Percentiles rank a stretch among this genome's conserved stretches.
Evolutionary conservation across 2,329 filamentous ascomycete genomes (phyloP).

Genomic region (Paradendryphiella salina): DNA sequence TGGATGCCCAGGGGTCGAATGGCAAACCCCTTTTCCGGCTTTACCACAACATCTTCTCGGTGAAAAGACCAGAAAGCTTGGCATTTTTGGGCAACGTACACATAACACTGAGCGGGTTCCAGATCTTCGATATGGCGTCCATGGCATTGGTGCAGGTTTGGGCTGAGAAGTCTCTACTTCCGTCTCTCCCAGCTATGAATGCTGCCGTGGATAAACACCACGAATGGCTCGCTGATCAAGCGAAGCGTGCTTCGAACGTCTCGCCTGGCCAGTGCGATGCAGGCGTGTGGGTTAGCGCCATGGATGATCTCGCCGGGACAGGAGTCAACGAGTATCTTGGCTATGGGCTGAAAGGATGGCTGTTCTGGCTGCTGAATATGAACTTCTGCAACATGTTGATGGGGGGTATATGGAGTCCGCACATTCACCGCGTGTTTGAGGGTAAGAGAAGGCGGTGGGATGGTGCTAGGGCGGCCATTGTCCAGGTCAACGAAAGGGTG

Average conservation of each 20-base stretch:
- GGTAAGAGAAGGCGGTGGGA: constrained; percentile 48
- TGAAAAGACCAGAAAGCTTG: constrained; percentile 50
- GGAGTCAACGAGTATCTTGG: constrained; percentile 49
- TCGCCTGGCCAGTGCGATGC: constrained; percentile 23
- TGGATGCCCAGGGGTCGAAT: constrained; percentile 25
- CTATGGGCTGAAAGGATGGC: constrained; percentile 49
- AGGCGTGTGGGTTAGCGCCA: constrained; percentile 46
- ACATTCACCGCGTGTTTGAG: constrained; percentile 50
- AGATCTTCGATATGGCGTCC: constrained; percentile 47
- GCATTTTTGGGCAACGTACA: constrained; percentile 48
- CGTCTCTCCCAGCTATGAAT: constrained; percentile 42
- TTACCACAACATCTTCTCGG: constrained; percentile 54
- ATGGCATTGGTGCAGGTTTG: constrained; percentile 55
- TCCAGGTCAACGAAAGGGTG: constrained; percentile 26
- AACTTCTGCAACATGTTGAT: constrained; percentile 47
- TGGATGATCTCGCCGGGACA: constrained; percentile 51
- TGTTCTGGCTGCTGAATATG: constrained; percentile 49
- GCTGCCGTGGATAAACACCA: constrained; percentile 18
- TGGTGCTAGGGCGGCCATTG: constrained; percentile 46
- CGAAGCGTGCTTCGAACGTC: constrained; percentile 41
- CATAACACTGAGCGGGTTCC: constrained; percentile 42
- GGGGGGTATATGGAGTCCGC: constrained; percentile 49
- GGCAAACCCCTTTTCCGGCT: constrained; percentile 44
- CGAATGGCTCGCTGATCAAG: constrained; percentile 37
- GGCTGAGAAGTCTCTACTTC: constrained; percentile 47